Conservation (phyloP, 768 basidiomycete genomes). For the Panellus pusillus region DNA sequence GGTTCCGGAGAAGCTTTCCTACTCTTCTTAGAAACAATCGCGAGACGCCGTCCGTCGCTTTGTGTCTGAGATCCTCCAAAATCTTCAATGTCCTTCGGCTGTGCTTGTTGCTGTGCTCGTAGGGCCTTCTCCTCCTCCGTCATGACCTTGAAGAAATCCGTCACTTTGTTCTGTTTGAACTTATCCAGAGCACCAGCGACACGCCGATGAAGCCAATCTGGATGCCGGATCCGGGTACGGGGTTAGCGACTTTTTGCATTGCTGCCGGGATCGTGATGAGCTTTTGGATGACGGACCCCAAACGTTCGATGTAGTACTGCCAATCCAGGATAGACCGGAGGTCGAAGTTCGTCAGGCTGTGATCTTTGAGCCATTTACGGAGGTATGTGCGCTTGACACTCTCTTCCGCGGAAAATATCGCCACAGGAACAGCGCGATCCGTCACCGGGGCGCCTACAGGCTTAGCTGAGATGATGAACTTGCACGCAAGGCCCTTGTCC, state of each 20-base stretch:
- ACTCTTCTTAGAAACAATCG: constrained; percentile 54
- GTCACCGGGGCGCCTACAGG: constrained; percentile 94
- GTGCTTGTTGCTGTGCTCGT: constrained; percentile 27
- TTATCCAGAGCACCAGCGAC: constrained; percentile 90
- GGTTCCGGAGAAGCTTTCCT: constrained; percentile 45
- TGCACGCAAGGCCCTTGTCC: constrained; percentile 98
- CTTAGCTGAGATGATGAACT: constrained; percentile 96
- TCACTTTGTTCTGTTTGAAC: constrained; percentile 97
- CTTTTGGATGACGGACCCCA: constrained; percentile 98
- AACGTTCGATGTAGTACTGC: constrained; percentile 96
- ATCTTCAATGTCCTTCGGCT: constrained; percentile 65
- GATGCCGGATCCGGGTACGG: constrained; percentile 95
- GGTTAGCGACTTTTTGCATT: constrained; percentile 95
- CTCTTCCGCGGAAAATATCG: constrained; percentile 96
- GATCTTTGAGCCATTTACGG: constrained; percentile 96
- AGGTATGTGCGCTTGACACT: constrained; percentile 86
- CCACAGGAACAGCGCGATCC: constrained; percentile 93
- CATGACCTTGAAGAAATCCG: constrained; percentile 80
- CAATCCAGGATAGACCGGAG: constrained; percentile 94
- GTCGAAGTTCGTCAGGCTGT: constrained; percentile 82
- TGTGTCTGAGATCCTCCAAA: constrained; percentile 28
- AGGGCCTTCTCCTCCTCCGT: constrained; percentile 29
- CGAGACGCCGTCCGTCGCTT: constrained; percentile 42
- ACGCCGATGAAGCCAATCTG: constrained; percentile 94
- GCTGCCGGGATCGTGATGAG: constrained; percentile 99